phyloP scores from a whole-genome alignment of 2,329 filamentous ascomycete species.

The Corniculantispora saksenae region DNA sequence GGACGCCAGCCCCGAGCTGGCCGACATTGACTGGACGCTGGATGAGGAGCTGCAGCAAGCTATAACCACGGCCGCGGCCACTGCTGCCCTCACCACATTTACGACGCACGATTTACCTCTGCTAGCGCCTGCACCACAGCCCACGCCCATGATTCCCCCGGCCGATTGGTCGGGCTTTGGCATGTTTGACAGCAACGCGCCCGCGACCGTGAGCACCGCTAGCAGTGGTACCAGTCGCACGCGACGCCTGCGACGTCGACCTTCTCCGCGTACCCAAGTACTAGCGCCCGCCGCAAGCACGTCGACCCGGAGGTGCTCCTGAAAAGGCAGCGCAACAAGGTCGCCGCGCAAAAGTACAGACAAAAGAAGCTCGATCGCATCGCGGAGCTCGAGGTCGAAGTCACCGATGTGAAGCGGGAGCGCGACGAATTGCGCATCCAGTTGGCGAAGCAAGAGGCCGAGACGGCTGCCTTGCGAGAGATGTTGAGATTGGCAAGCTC shows the following conservation, averaged over 20 bases:
- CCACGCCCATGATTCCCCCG: background rate
- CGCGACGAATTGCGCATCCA: constrained; percentile 57
- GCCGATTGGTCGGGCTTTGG: constrained; percentile 13
- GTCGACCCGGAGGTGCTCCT: constrained; percentile 26
- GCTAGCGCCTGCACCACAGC: background rate
- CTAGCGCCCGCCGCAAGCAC: background rate
- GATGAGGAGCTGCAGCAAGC: constrained; percentile 11
- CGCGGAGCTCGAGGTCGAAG: constrained; percentile 52
- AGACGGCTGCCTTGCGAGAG: constrained; percentile 56
- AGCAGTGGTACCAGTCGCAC: background rate
- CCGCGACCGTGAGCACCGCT: background rate
- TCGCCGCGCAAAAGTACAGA: constrained; percentile 63
- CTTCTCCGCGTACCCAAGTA: background rate
- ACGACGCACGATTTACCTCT: background rate
- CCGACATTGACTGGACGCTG: constrained; percentile 8
- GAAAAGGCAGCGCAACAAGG: constrained; percentile 63
- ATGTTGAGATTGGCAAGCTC: constrained; percentile 15
- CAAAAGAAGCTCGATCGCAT: constrained; percentile 65
- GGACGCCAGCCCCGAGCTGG: background rate
- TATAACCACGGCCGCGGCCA: background rate
- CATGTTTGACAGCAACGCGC: constrained; percentile 14
- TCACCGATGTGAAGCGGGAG: constrained; percentile 55
- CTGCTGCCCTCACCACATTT: background rate
- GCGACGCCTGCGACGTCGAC: background rate
- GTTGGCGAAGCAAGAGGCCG: constrained; percentile 59